These are phyloP conservation scores for Apium graveolens DNA, from an alignment of 129 eudicot genomes.

Conservation along the genomic window DNA sequence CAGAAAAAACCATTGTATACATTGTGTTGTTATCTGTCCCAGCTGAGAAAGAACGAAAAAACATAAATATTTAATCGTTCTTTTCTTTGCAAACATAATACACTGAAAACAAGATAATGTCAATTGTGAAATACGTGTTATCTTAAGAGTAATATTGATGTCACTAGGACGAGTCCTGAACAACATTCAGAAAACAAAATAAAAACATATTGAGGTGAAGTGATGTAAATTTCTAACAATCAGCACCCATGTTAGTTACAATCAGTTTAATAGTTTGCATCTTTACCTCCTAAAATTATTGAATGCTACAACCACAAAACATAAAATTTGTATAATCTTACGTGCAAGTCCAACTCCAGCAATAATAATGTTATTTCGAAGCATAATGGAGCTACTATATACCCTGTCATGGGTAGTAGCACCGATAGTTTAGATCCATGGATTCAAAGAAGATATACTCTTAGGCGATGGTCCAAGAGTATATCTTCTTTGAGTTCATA, in stretches of 20 bases:
- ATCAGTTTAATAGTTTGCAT: not conserved
- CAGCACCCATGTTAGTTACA: not conserved
- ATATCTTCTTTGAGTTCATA: too few relatives aligned
- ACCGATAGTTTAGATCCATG: conserved; percentile 96
- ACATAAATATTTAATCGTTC: not conserved
- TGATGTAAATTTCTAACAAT: not conserved
- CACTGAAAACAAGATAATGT: not conserved
- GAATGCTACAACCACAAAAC: not conserved
- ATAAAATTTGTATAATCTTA: not conserved
- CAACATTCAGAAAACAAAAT: not conserved
- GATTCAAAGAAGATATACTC: conserved; percentile 89
- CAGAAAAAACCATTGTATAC: conserved; percentile 68
- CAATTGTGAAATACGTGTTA: too few relatives aligned
- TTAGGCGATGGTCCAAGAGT: conserved; percentile 91
- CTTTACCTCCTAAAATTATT: not conserved
- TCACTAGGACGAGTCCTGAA: not conserved
- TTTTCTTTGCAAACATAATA: not conserved
- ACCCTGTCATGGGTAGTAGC: conserved; percentile 90
- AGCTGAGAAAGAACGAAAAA: conserved; percentile 36
- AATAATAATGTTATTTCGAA: conserved; percentile 73
- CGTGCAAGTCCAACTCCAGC: conserved; percentile 82
- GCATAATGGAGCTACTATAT: conserved; percentile 63
- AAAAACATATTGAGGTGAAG: not conserved
- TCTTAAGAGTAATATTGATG: not conserved
- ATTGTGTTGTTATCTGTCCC: conserved; percentile 47